Percentiles rank a stretch among this genome's conserved stretches.
phyloP scores from a whole-genome alignment of 225 moss, liverwort and hornwort species.

The Physcomitrellopsis africana region DNA sequence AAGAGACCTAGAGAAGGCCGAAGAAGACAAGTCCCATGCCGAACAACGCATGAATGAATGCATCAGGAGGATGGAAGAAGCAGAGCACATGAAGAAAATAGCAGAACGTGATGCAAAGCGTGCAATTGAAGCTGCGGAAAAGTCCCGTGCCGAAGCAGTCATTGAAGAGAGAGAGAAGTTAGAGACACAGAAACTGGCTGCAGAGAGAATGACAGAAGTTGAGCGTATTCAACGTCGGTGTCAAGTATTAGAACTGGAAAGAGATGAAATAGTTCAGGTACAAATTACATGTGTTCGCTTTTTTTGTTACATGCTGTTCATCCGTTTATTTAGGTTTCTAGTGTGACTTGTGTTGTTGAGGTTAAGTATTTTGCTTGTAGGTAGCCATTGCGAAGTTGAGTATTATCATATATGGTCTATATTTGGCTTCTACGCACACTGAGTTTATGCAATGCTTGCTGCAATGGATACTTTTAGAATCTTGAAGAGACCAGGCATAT shows the following conservation, averaged over 20 bases:
- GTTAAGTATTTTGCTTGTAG: not conserved
- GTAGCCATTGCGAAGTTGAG: not conserved
- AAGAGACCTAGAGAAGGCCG: constrained; percentile 65
- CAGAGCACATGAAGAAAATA: constrained; percentile 56
- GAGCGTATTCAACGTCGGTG: constrained; percentile 61
- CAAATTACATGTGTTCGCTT: not conserved
- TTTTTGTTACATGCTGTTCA: not conserved
- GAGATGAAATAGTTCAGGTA: constrained; percentile 62
- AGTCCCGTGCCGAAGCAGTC: constrained; percentile 61
- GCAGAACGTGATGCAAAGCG: constrained; percentile 64
- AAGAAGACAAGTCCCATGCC: constrained; percentile 54
- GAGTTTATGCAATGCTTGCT: not conserved
- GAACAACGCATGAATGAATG: constrained; percentile 63
- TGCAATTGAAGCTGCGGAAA: constrained; percentile 71
- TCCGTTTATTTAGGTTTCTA: not conserved
- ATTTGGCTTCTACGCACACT: not conserved
- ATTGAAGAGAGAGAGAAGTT: constrained; percentile 58
- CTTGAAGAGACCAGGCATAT: constrained; percentile 51
- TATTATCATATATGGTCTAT: not conserved
- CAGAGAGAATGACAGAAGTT: constrained; percentile 62
- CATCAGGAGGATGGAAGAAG: constrained; percentile 61
- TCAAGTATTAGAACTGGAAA: constrained; percentile 64
- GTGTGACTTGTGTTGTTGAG: not conserved
- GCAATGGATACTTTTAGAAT: constrained; percentile 29
- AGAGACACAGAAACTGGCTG: constrained; percentile 73